Percentiles rank a stretch among this genome's conserved stretches.
These are phyloP conservation scores for Calonectria leucothoes DNA, from an alignment of 2,329 filamentous ascomycete genomes.

Conservation along the genomic window DNA sequence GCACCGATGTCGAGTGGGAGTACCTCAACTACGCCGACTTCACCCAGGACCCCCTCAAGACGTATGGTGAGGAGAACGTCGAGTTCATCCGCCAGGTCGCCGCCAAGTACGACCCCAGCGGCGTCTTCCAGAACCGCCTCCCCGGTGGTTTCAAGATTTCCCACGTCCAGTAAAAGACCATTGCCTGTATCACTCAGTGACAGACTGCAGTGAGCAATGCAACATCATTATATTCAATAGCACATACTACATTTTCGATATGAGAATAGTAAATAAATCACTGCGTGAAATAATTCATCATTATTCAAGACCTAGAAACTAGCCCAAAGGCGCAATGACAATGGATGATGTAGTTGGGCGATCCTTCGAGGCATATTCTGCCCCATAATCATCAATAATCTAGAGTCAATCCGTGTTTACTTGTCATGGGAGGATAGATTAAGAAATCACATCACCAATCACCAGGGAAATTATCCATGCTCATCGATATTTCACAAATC, in stretches of 20 bases:
- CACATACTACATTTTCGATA: neutral
- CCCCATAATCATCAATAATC: neutral
- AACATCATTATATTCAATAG: neutral
- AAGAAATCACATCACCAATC: neutral
- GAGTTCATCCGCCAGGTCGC: slow-evolving; percentile 41
- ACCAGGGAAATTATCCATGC: neutral
- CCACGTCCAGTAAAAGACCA: neutral
- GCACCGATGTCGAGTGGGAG: slow-evolving; percentile 45
- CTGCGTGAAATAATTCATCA: neutral
- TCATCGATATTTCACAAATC: neutral
- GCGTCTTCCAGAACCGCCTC: slow-evolving; percentile 48
- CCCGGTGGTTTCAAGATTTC: slow-evolving; percentile 46
- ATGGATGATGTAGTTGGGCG: neutral
- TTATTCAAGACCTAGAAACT: neutral
- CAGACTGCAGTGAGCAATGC: neutral
- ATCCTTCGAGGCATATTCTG: neutral
- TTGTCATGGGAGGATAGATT: neutral
- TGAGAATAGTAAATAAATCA: neutral
- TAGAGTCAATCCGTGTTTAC: neutral
- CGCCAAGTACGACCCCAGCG: slow-evolving; percentile 48
- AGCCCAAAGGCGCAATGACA: neutral
- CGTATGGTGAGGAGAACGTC: slow-evolving; percentile 52
- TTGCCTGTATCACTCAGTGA: neutral
- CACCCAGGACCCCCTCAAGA: slow-evolving; percentile 46
- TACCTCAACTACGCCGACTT: slow-evolving; percentile 58